Base-by-base conservation (phyloP, 768 basidiomycete species). In the Suillus subalutaceus region DNA sequence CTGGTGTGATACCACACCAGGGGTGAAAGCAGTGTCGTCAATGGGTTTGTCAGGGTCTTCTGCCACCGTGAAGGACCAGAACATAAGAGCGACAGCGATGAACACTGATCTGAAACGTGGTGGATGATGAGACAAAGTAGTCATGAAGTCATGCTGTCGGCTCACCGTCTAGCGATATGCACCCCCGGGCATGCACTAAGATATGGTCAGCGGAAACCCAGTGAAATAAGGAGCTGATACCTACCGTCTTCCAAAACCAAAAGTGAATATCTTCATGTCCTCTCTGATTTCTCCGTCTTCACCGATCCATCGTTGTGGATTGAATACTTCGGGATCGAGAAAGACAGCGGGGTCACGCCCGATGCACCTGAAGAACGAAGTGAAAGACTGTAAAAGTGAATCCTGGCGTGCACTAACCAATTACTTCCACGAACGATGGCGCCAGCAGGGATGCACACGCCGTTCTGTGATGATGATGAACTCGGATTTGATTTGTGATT, bases 1-100 rank as follows among this genome's bases (percentile, higher is more conserved):
- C 2, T 90, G 89, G 63, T 89, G 89, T 0, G 84, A 81, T 70
- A 90, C 89, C 13, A 87, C 85, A 4, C 84, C 85, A 68, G 88
- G 85, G 1, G 85, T 86, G 69, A 91, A 90, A 0, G 83, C 87
- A 50, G 84, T 77, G 7, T 84, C 82, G 72, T 92, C 86, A 50
- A 91, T 89, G 0, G 88, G 86, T 6, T 78, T 73, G 12, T 74
- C 67, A 0, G 83, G 79, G 67, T 89, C 86, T 35, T 83, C 71
- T 1, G 72, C 73, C 37, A 91, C 77, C 0, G 68, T 79, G 77
- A 91, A 90, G 0, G 88, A 83, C 87, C 88, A 90, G n/a, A 88
- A 80, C 7, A 87, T 70, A 18, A 89, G 78, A 0, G 88, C 87
- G 0, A 86, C 82, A 66, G 87, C 89, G 63, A 90, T 79, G 70